Conservation (phyloP, 345 rosid genomes). For the Eucalyptus microcorys region DNA sequence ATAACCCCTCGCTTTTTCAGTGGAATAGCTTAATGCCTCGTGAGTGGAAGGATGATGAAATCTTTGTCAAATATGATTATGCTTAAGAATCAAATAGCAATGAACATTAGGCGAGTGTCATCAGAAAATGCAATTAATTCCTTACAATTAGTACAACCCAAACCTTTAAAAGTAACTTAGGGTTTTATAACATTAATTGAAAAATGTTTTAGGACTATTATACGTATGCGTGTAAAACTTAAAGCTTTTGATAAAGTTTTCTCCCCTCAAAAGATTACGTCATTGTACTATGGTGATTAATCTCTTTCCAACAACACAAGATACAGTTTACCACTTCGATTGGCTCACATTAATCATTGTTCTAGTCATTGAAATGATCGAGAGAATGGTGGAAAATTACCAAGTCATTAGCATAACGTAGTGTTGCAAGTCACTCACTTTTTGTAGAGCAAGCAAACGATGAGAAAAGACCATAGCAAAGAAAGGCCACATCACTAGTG, state of each 20-base stretch:
- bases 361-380: background rate
- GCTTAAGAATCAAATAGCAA: background rate
- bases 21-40: background rate
- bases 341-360: background rate
- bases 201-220: background rate
- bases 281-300: background rate
- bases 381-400: background rate
- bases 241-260: background rate
- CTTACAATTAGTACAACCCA: background rate
- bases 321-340: background rate
- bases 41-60: background rate
- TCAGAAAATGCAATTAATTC: background rate
- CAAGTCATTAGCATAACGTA: background rate
- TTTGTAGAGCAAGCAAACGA: background rate
- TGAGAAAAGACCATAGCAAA: background rate
- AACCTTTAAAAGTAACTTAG: background rate
- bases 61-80: background rate
- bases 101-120: background rate
- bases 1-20: background rate
- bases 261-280: background rate
- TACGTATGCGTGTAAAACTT: background rate
- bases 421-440: background rate
- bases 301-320: background rate
- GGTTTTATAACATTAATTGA: background rate
- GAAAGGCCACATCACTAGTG: background rate